Conservation (phyloP, 1,284 basidiomycete species). For the Marasmius fiardii region DNA sequence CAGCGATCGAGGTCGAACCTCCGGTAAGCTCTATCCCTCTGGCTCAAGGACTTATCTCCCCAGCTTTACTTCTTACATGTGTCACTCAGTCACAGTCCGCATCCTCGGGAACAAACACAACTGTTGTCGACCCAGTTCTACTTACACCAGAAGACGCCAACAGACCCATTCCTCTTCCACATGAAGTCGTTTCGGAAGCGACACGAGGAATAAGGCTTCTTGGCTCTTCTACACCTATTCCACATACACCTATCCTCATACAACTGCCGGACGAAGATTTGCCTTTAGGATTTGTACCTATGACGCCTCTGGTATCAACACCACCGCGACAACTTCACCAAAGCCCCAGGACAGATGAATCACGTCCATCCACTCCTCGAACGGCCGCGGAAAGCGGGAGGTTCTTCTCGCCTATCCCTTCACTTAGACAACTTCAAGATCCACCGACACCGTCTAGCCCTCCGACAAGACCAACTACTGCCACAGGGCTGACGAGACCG, state of each 20-base stretch:
- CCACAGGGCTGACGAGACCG: neutral
- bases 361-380: neutral
- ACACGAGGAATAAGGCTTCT: constrained; percentile 8
- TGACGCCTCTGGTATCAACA: constrained; percentile 6
- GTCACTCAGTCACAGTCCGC: constrained; percentile 7
- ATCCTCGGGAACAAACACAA: neutral
- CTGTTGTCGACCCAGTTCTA: constrained; percentile 4
- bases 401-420: neutral
- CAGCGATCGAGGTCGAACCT: constrained; percentile 12
- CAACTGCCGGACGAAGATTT: constrained; percentile 12
- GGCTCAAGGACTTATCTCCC: neutral
- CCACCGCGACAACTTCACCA: too few relatives aligned
- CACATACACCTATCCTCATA: constrained; percentile 11
- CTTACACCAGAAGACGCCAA: constrained; percentile 13
- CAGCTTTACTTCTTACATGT: neutral
- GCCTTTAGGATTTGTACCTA: constrained; percentile 12
- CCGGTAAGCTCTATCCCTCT: constrained; percentile 7
- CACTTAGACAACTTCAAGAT: neutral
- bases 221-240: constrained; percentile 9
- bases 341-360: neutral
- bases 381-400: neutral
- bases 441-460: neutral
- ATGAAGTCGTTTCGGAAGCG: constrained; percentile 12
- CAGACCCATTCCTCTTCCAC: constrained; percentile 11
- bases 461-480: constrained; percentile 1